Evolutionary conservation across 768 basidiomycete genomes (phyloP), one percentile per base, ranked within the genome.

Genomic region (Termitomyces sp.): DNA sequence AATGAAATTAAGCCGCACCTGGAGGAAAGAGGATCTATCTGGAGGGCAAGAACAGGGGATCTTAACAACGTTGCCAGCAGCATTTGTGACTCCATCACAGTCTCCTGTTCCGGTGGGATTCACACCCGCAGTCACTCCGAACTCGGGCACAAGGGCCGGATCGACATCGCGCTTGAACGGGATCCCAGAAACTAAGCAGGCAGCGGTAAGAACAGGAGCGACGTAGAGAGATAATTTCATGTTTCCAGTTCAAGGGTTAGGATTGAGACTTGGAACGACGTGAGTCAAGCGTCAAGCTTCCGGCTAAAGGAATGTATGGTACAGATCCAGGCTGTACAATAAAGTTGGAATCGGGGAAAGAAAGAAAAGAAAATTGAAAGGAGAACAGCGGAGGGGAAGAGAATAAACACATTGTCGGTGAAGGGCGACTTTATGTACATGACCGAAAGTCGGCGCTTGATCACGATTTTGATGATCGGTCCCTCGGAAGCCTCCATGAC

Each of bases 31-130:
- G 12, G 68, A 65, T 57, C 79, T 77, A 57, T 77, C 71, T 1
- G 87, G 87, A 32, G 87, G 87, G 69, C 86, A 89, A 34, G 71
- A 63, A 65, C 85, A 88, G 3, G 87, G 87, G 19, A 89, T 76
- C 68, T 81, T 80, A 63, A 88, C 75, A 9, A 79, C 75, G 29
- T 76, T 69, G 2, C 85, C 86, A 32, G 80, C 73, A 8, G 82
- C 72, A 23, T 83, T 84, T 3, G 77, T 77, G 35, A 83, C 77
- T 6, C 87, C 87, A 58, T 88, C 84, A 57, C 88, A 88, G 59
- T 88, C 72, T 12, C 74, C 74, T 60, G 75, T 71, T 63, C 84
- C 85, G 31, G 82, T 82, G 12, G 87, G 86, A 64, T 87, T 87
- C 8, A 79, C 41, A 16, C 83, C 84, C 2, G 85, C 61, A 42